Base-by-base conservation (phyloP, 768 basidiomycete species). In the Rhodotorula diobovata region DNA sequence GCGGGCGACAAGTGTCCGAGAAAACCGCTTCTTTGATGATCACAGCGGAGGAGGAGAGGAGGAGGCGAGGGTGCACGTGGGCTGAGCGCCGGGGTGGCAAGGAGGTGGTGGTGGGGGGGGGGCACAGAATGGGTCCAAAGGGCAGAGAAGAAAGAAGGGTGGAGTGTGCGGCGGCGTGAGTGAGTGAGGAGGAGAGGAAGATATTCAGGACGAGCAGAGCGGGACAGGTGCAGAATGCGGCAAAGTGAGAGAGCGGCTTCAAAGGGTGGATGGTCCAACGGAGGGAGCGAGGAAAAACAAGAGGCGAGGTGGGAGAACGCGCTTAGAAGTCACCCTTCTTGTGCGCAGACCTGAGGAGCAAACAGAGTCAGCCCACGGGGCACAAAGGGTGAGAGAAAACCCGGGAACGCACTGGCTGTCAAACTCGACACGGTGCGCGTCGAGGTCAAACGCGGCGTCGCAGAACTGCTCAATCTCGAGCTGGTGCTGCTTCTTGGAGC, bases 401-500 rank as follows among this genome's bases (percentile, higher is more conserved):
- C n/a, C n/a, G n/a, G n/a, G n/a, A 12, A 54, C 55, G 54, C 57
- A 46, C 28, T 59, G 45, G 23, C 32, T 18, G 34, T 37, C 34
- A 16, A 64, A 64, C 63, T 64, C 63, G 54, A 58, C 56, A 23
- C 45, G 30, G 35, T 75, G 74, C 28, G 66, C 62, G 37, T 58
- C 57, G 28, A 75, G 61, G 62, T 75, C 74, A 60, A 75, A 75
- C 34, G 67, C 70, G 57, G 71, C 67, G 20, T 66, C 64, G 35
- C 72, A 58, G 70, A 69, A 75, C 45, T 71, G 45, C 59, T 75
- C 57, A 21, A 75, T 75, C 63, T 75, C 74, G 55, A 58, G 61
- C 34, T 66, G 61, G 59, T 75, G 74, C 67, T 71, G 70, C 70
- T 71, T 72, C 71, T 75, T 75, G 1, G 67, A 69, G 34, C 74